Base-by-base conservation (phyloP, 2,329 filamentous ascomycete species). In the Pleoardoris graminearum region DNA sequence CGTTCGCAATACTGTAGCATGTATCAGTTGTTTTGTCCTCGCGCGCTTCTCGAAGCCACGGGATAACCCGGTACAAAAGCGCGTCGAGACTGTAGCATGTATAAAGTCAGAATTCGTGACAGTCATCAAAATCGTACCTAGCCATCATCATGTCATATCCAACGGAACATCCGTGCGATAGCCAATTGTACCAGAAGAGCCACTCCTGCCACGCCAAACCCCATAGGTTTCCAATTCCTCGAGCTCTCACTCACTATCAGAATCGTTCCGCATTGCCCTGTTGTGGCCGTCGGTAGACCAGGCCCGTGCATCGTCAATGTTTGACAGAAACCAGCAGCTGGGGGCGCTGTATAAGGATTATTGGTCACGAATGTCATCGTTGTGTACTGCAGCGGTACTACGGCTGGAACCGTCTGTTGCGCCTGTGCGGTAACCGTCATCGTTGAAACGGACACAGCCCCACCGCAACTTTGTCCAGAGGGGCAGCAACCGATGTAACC, bases 401-500 rank as follows among this genome's bases (percentile, higher is more conserved):
- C 63, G 19, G 66, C 56, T 23, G 66, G 60, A 1, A 68, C 71
- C 17, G 63, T 58, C 41, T 64, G 62, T 41, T 60, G 59, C 16
- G 62, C 59, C 30, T 71, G 65, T 3, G 74, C 68, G 1, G 71
- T 75, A 44, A 73, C 54, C n/a, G 66, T 58, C 16, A 66, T 66
- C 29, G 66, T 68, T 17, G 69, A 68, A 12, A 41, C 29, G 10
- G 14, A 33, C 23, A 73, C 65, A 16, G 43, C 50, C 12, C 72
- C 72, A 29, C 60, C 63, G 48, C 72, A 75, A 10, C 57, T 56
- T 49, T 60, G 68, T 21, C 71, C 71, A 19, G 58, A 55, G 16
- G 72, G 72, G 58, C 72, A 75, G 58, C 72, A 75, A 23, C 71
- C 72, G 38, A 73, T 67, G 12, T 73, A 46, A 29, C 70, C 70